phyloP scores from a whole-genome alignment of 768 basidiomycete genomes.

The Hericium rajendrae region DNA sequence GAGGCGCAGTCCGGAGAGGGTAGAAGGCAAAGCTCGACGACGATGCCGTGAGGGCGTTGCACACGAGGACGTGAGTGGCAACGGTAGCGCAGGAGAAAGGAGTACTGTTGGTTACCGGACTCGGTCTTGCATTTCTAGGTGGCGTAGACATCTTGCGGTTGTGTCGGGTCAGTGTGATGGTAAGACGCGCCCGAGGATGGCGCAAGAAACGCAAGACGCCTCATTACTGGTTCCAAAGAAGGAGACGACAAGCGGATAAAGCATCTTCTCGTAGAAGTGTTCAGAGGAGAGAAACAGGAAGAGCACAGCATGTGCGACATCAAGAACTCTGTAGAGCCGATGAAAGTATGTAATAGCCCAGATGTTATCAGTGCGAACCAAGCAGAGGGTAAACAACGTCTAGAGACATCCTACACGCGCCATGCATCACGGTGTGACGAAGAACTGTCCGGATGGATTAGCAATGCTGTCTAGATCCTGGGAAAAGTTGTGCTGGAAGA shows the following conservation, averaged over 20 bases:
- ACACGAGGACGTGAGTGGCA: constrained; percentile 16
- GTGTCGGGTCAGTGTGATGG: not conserved
- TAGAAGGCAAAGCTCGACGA: constrained; percentile 14
- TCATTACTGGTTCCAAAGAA: constrained; percentile 29
- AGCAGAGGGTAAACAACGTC: too few relatives aligned
- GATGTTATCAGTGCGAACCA: too few relatives aligned
- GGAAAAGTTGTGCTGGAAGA: too few relatives aligned
- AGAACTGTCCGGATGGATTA: too few relatives aligned
- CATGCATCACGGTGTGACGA: too few relatives aligned
- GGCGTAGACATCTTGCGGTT: constrained; percentile 22
- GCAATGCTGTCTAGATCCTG: too few relatives aligned
- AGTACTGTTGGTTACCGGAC: constrained; percentile 14
- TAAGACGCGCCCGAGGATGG: constrained; percentile 23
- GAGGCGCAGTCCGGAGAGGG: not conserved
- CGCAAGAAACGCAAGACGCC: constrained; percentile 26
- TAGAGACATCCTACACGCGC: too few relatives aligned
- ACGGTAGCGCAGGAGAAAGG: constrained; percentile 19
- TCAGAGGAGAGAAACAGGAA: constrained; percentile 26
- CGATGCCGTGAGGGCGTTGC: constrained; percentile 9
- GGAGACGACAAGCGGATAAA: constrained; percentile 26
- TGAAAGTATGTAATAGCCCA: constrained; percentile 1
- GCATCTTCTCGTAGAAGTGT: constrained; percentile 27
- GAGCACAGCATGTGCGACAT: constrained; percentile 26
- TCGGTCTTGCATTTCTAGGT: constrained; percentile 20
- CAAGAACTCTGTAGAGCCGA: constrained; percentile 23